Percentiles rank a stretch among this genome's conserved stretches.
Evolutionary conservation across 2,329 filamentous ascomycete genomes (phyloP).

Genomic region (Sarocladium strictum): DNA sequence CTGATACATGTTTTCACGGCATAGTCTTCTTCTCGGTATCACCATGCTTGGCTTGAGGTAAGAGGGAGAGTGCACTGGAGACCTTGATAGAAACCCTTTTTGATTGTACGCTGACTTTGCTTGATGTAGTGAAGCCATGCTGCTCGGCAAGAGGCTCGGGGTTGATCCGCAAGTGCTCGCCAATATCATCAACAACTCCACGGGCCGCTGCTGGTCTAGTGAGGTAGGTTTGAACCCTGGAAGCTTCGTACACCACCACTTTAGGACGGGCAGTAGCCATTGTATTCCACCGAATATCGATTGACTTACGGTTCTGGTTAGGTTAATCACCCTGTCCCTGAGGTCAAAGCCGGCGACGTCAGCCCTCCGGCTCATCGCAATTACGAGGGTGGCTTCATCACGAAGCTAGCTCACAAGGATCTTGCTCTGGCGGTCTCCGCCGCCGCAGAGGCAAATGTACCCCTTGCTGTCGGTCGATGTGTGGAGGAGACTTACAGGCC

Average conservation of each 20-base stretch:
- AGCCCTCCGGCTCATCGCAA: neutral
- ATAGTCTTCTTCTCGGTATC: neutral
- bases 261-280: too few relatives aligned
- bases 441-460: neutral
- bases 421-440: neutral
- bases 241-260: too few relatives aligned
- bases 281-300: too few relatives aligned
- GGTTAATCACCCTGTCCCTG: neutral
- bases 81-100: too few relatives aligned
- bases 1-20: neutral
- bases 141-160: neutral
- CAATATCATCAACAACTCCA: neutral
- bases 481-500: neutral
- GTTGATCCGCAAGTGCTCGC: neutral
- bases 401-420: neutral
- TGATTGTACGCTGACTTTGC: too few relatives aligned
- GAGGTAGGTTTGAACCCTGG: neutral
- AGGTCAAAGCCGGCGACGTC: neutral
- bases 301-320: neutral
- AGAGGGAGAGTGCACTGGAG: neutral
- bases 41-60: conserved; percentile 1
- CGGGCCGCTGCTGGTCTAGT: neutral
- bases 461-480: neutral
- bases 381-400: neutral
- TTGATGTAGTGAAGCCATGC: neutral